Conservation (phyloP, 1,284 basidiomycete species). For the Sutorius eximius region DNA sequence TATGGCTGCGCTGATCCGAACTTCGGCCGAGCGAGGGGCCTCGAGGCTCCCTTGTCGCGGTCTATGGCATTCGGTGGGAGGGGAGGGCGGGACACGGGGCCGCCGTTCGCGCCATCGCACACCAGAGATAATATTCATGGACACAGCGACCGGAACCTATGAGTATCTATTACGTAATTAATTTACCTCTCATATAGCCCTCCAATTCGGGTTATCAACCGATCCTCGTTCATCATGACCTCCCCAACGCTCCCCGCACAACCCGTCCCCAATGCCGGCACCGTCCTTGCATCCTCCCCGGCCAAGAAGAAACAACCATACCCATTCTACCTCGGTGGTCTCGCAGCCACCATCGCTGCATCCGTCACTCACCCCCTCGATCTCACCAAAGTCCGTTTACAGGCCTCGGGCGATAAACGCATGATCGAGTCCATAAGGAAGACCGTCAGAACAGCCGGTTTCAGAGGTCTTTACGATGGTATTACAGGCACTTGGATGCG, state of each 20-base stretch:
- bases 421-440: conserved; percentile 80
- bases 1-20: background rate
- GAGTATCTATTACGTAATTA: conserved; percentile 20
- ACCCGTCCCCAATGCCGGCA: conserved; percentile 12
- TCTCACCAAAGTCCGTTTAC: conserved; percentile 84
- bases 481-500: conserved; percentile 87
- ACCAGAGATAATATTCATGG: no score
- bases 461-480: conserved; percentile 80
- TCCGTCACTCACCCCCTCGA: conserved; percentile 64
- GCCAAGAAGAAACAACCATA: conserved; percentile 44
- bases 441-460: conserved; percentile 73
- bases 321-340: conserved; percentile 52
- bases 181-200: conserved; percentile 14
- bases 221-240: conserved; percentile 20
- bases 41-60: background rate
- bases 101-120: background rate
- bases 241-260: conserved; percentile 8
- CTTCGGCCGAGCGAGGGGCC: background rate
- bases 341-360: conserved; percentile 34
- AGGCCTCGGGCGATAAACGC: conserved; percentile 84
- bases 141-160: background rate
- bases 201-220: conserved; percentile 3
- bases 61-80: conserved; percentile 1
- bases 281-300: conserved; percentile 1
- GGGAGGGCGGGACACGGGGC: background rate